A percentile compares a stretch with the other conserved stretches of the same genome.
These are phyloP conservation scores for Tolypocladium paradoxum DNA, from an alignment of 2,329 filamentous ascomycete species.

Conservation along the genomic window DNA sequence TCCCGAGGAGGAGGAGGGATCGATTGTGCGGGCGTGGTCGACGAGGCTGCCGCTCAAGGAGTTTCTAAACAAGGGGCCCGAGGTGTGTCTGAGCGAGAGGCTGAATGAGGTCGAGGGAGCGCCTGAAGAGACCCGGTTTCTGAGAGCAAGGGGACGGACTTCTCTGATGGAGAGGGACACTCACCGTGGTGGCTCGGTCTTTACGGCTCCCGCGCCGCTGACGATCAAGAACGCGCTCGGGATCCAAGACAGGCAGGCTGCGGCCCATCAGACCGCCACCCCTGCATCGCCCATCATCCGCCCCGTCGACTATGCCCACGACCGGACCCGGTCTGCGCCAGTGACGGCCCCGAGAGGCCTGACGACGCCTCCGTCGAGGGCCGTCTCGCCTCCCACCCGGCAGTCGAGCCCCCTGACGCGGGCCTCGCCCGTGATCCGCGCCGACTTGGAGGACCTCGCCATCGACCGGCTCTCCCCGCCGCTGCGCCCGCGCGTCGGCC, in stretches of 20 bases:
- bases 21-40: slow-evolving; percentile 38
- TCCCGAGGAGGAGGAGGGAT: slow-evolving; percentile 1
- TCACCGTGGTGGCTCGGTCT: not conserved
- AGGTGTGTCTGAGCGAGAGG: slow-evolving; percentile 42
- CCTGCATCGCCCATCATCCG: slow-evolving; percentile 21
- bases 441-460: slow-evolving; percentile 25
- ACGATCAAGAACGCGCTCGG: slow-evolving; percentile 21
- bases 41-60: slow-evolving; percentile 39
- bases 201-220: slow-evolving; percentile 5
- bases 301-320: slow-evolving; percentile 13
- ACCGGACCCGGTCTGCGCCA: not conserved
- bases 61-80: slow-evolving; percentile 44
- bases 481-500: slow-evolving; percentile 15
- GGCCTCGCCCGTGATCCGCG: slow-evolving; percentile 21
- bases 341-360: not conserved
- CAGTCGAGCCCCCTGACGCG: slow-evolving; percentile 18
- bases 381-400: slow-evolving; percentile 16
- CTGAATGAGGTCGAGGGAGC: slow-evolving; percentile 28
- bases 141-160: slow-evolving; percentile 17
- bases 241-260: slow-evolving; percentile 15
- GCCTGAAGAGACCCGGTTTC: slow-evolving; percentile 17
- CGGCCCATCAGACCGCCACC: slow-evolving; percentile 6
- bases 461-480: slow-evolving; percentile 27
- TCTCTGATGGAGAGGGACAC: slow-evolving; percentile 10
- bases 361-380: slow-evolving; percentile 13